These are phyloP conservation scores for Colletotrichum sp. DNA, from an alignment of 2,329 filamentous ascomycete species.

Conservation along the genomic window DNA sequence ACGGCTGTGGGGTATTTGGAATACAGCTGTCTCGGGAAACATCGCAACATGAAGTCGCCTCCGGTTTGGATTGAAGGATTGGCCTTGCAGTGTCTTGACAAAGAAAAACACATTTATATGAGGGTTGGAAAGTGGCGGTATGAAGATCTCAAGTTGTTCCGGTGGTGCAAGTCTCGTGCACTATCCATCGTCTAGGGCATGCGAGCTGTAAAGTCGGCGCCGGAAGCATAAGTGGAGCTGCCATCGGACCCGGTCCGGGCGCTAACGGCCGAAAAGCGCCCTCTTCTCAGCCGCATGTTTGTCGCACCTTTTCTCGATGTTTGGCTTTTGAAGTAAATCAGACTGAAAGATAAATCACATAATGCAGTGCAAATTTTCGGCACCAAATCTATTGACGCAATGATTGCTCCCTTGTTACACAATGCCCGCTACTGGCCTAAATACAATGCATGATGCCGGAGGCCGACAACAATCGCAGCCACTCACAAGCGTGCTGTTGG, in stretches of 20 bases:
- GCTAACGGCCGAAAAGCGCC: neutral
- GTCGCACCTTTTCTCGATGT: fast-evolving
- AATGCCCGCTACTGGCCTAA: too few relatives aligned
- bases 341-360: too few relatives aligned
- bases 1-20: fast-evolving
- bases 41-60: neutral
- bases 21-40: neutral
- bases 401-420: too few relatives aligned
- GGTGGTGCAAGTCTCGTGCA: too few relatives aligned
- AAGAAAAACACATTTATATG: fast-evolving
- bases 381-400: too few relatives aligned
- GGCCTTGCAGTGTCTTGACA: neutral
- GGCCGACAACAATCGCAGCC: too few relatives aligned
- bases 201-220: fast-evolving
- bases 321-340: neutral
- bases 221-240: neutral
- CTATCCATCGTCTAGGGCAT: too few relatives aligned
- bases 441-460: too few relatives aligned
- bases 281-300: neutral
- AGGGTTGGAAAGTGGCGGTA: neutral
- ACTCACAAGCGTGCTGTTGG: too few relatives aligned
- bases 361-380: too few relatives aligned
- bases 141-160: neutral
- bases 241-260: fast-evolving
- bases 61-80: neutral